Evolutionary conservation across 345 rosid species (phyloP), one percentile per base, ranked within the genome.

Genomic region (Rhizophora apiculata): DNA sequence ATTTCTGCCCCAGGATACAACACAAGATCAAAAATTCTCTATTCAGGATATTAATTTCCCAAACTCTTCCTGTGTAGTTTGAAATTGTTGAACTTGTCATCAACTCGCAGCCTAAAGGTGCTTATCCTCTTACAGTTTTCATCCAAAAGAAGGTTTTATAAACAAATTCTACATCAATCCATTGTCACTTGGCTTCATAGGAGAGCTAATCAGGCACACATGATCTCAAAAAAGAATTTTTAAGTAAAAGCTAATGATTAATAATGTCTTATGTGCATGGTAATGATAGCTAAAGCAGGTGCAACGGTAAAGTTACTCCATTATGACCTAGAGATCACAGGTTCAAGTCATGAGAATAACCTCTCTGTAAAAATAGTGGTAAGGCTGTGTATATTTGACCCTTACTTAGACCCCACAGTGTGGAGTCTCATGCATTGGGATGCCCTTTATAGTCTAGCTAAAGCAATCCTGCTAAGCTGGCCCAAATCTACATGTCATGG

Each of bases 1-100:
- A 51, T 65, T 52, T 52, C 15, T 39, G 46, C 46, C 16, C 46
- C 46, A 39, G 19, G 49, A 43, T 29, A 51, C 29, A 69, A 69
- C 24, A 57, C 20, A 32, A 32, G 58, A 26, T 19, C 20, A 58
- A 39, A 51, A 8, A 13, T 27, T 46, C 36, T 68, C 62, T 27
- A 22, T 36, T 36, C 22, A 62, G 62, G 61, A 37, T 10, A 26
- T 21, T 69, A n/a, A 34, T 21, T 22, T 63, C 49, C 37, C 27
- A 48, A 22, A 52, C 53, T 31, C 34, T 51, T 52, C 27, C 61
- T 0, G 8, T 52, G 6, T 34, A 36, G 2, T 27, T 54, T 36
- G 62, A 52, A 54, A 37, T 37, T 54, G 32, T 15, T 21, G 21
- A 39, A 30, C 46, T 49, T 54, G 24, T 52, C 19, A 4, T 49